Evolutionary conservation across 2,329 filamentous ascomycete species (phyloP), one percentile per base, ranked within the genome.

Genomic region (Aspergillus sp.): DNA sequence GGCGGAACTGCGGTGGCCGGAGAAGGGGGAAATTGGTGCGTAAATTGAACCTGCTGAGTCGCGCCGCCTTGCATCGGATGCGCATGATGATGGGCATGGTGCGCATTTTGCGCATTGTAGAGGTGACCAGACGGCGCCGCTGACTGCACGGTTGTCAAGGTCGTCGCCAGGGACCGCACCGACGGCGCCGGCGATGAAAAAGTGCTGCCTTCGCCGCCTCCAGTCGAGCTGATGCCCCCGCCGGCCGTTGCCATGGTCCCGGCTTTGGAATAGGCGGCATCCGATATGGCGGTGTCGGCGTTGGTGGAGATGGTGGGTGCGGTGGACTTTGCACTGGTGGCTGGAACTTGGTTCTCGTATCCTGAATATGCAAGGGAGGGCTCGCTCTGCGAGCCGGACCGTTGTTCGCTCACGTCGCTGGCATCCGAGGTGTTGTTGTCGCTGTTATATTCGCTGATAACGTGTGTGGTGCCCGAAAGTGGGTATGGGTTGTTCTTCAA

Each of bases 401-500:
- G 78, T 60, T 80, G 76, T 70, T 82, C 84, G 73, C 77, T 47
- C 69, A 75, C 64, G 70, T 75, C 56, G 76, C 82, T 65, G 77
- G 85, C 58, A 79, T 88, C 69, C 16, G 80, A 78, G 61, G 80
- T 73, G 59, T 78, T 77, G 54, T 76, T 75, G 65, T 81, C 78
- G 52, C 72, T 74, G 57, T 80, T 80, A 68, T 78, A 80, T 61
- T 70, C 67, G 63, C 59, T 66, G 58, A 67, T 65, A 39, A 71
- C 71, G 61, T 76, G 75, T 59, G 86, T 71, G 49, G 84, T 84
- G 59, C 90, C 90, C 2, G 92, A 96, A 68, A 94, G 84, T 9
- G 91, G 91, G 71, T 97, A 97, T n/a, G 93, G 93, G 72, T 94
- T 94, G 81, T 96, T 96, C 70, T 87, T 86, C 54, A 81, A 79